Percentiles rank a stretch among this genome's conserved stretches.
Conservation (phyloP, 169 alveolate species). For the Plasmodium ovale region DNA sequence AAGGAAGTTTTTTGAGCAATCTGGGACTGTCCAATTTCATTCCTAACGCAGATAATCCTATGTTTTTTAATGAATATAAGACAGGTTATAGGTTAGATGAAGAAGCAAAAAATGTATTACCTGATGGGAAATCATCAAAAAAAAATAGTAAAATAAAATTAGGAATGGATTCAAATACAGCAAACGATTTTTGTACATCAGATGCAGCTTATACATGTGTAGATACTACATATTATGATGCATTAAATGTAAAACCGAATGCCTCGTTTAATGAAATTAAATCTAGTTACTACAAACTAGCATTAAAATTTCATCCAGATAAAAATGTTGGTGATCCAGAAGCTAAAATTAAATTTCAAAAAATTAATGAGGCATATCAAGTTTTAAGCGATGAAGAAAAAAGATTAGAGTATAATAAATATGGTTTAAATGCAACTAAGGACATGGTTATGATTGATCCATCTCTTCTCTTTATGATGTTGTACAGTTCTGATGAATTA, state of each 20-base stretch:
- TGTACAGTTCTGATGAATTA: slow-evolving; percentile 82
- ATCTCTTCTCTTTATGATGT: slow-evolving; percentile 80
- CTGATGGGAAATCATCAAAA: background rate
- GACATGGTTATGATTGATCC: slow-evolving; percentile 78
- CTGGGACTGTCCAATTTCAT: background rate
- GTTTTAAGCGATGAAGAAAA: slow-evolving; percentile 78
- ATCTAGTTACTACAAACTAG: slow-evolving; percentile 92
- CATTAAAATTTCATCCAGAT: slow-evolving; percentile 96
- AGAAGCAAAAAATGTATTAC: slow-evolving; percentile 25
- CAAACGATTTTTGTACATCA: background rate
- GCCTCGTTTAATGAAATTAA: slow-evolving; percentile 92
- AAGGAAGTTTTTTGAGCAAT: background rate
- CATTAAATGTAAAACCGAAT: slow-evolving; percentile 77
- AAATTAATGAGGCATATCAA: slow-evolving; percentile 85
- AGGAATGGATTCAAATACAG: background rate
- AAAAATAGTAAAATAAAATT: background rate
- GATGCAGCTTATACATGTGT: slow-evolving; percentile 33
- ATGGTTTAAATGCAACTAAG: slow-evolving; percentile 75
- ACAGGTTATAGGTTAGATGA: slow-evolving; percentile 40
- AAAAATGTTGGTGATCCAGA: slow-evolving; percentile 85
- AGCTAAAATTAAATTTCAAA: slow-evolving; percentile 82
- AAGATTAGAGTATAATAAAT: slow-evolving; percentile 77
- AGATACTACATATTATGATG: slow-evolving; percentile 80
- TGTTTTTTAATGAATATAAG: slow-evolving; percentile 29
- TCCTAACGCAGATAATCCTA: background rate